Evolutionary conservation across 345 rosid genomes (phyloP), one percentile per base, ranked within the genome.

Genomic region (Angophora floribunda): DNA sequence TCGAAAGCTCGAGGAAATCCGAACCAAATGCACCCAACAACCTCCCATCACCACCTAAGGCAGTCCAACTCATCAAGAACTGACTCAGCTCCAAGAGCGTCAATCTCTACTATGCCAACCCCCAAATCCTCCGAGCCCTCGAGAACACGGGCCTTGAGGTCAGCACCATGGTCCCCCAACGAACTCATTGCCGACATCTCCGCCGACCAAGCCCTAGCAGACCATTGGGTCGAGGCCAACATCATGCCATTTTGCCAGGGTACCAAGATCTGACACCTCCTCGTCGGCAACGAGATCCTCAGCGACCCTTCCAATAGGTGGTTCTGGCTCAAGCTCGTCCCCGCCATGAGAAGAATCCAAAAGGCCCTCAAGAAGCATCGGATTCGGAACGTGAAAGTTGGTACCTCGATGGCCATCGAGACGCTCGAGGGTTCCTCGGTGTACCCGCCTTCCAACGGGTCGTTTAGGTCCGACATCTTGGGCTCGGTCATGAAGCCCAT

Each of bases 221-320:
- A 97, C 88, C 87, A 91, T 0, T 97, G 98, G 99, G 93, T 95
- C 50, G 78, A 44, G 8, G 90, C 91, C 90, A 94, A 96, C 61
- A 93, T 97, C 85, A 90, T 93, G 0, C 88, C 90, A 28, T 93
- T 91, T 88, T 92, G 92, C 89, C 94, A 94, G 1, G 51, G 63
- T n/a, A 95, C 95, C 90, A 93, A 90, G 91, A 97, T 97, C 93
- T 95, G 96, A 9, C 96, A 96, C 89, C 94, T 97, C 89, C 95
- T 97, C 30, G 94, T 96, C 86, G 99, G 99, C 24, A 96, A 97
- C 92, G 98, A 96, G 91, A 94, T 96, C 92, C 95, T 96, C 75
- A 91, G 94, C 28, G 65, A 53, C 26, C 79, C 79, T 0, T 17
- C 19, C 45, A 67, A 9, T 90, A 17, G 94, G 93, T 57, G 87